phyloP scores from a whole-genome alignment of 768 basidiomycete genomes.

The Leccinum boreale region DNA sequence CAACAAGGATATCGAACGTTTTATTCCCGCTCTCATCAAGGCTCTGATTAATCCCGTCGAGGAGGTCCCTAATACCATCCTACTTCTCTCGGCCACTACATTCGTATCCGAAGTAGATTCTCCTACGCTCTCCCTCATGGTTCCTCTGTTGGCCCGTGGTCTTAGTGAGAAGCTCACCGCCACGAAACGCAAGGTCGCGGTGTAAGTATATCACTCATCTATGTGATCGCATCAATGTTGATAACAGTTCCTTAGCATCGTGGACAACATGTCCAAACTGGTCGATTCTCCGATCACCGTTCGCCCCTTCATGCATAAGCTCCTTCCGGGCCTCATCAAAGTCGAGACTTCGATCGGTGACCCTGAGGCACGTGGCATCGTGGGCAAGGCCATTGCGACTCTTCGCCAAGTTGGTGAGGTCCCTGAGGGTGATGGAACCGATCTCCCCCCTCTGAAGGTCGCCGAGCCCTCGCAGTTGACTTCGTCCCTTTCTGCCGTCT shows the following conservation, averaged over 20 bases:
- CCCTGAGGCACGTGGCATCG: slow-evolving; percentile 94
- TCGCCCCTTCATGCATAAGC: slow-evolving; percentile 94
- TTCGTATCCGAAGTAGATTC: slow-evolving; percentile 99
- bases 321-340: slow-evolving; percentile 94
- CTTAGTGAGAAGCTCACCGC: slow-evolving; percentile 91
- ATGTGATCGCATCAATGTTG: slow-evolving; percentile 16
- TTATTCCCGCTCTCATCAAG: slow-evolving; percentile 97
- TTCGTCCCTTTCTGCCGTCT: slow-evolving; percentile 65
- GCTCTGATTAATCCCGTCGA: slow-evolving; percentile 98
- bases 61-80: slow-evolving; percentile 95
- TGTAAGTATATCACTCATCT: slow-evolving; percentile 49
- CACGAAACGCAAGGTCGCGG: slow-evolving; percentile 96
- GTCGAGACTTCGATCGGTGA: slow-evolving; percentile 93
- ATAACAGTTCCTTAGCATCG: slow-evolving; percentile 54
- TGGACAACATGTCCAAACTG: slow-evolving; percentile 98
- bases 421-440: slow-evolving; percentile 80
- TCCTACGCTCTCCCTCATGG: slow-evolving; percentile 95
- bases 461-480: slow-evolving; percentile 67
- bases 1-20: slow-evolving; percentile 98
- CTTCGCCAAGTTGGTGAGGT: slow-evolving; percentile 95
- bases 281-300: slow-evolving; percentile 94
- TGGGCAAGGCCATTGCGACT: slow-evolving; percentile 89
- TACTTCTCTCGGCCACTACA: slow-evolving; percentile 95
- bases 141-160: slow-evolving; percentile 92
- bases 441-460: slow-evolving; percentile 82